These are phyloP conservation scores for Calonectria pteridis DNA, from an alignment of 2,329 filamentous ascomycete species.

Conservation along the genomic window DNA sequence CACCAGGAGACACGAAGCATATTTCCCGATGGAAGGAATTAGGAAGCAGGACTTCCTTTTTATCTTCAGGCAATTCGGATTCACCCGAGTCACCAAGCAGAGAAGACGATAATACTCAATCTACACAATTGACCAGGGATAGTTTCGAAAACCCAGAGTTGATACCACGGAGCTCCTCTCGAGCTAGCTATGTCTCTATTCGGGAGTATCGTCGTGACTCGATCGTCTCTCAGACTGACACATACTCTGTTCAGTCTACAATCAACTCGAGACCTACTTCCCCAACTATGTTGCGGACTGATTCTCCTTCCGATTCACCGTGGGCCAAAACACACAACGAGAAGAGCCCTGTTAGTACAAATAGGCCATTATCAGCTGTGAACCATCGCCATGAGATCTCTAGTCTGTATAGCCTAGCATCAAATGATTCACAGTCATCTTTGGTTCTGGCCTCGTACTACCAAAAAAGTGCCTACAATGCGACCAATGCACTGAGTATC, in stretches of 20 bases:
- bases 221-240: constrained; percentile 67
- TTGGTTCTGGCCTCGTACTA: constrained; percentile 64
- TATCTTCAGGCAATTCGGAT: constrained; percentile 27
- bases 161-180: constrained; percentile 56
- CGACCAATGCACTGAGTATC: constrained; percentile 61
- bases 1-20: constrained; percentile 41
- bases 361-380: constrained; percentile 39
- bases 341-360: constrained; percentile 26
- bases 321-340: constrained; percentile 34
- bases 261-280: constrained; percentile 60
- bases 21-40: constrained; percentile 43
- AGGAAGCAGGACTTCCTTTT: constrained; percentile 18
- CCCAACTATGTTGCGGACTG: constrained; percentile 49
- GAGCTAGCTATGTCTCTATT: constrained; percentile 63
- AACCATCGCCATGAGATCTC: constrained; percentile 49
- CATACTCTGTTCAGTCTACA: constrained; percentile 63
- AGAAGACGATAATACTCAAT: constrained; percentile 5
- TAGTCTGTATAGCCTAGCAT: constrained; percentile 72
- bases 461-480: constrained; percentile 61
- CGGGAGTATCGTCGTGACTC: constrained; percentile 66
- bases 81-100: constrained; percentile 13
- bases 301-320: constrained; percentile 40
- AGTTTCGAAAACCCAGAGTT: constrained; percentile 43
- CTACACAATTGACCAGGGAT: constrained; percentile 21
- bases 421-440: constrained; percentile 68